Base-by-base conservation (phyloP, 345 rosid species). In the Salix udensis region DNA sequence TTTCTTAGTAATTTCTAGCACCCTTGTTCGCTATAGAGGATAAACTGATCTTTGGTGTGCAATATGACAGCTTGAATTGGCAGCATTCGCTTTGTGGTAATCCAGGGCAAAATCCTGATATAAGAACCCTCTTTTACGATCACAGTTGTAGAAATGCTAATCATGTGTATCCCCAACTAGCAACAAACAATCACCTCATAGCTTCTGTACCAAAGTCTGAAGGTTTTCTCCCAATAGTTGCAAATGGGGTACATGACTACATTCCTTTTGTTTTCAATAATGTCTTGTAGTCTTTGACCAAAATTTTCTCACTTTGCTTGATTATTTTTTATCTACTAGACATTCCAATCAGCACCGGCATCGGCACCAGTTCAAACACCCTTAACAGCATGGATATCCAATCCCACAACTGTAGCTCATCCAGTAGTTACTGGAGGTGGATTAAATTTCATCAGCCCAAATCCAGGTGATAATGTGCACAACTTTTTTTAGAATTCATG, bases 31-130 rank as follows among this genome's bases (percentile, higher is more conserved):
- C 71, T 16, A 19, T 34, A 15, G 55, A 65, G 42, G 23, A 64
- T 36, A 5, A 44, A 65, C 40, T 71, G 80, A 81, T 36, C 60
- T 42, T 55, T 40, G 68, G 40, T 69, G 11, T 68, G 26, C 68
- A n/a, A 67, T 74, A 65, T 73, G 78, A 70, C 86, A 86, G 89
- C 81, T 76, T 86, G 82, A 83, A 86, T 61, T 86, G 88, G 88
- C 88, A 86, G 76, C 89, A 84, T 68, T 78, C 82, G 5, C 83
- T 73, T 53, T 86, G 89, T 69, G 60, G 70, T 68, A 80, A 76
- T 78, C 80, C 84, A 23, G 70, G 70, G 74, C 84, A 31, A 78
- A 80, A 82, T 69, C 89, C 84, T 76, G 85, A 80, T 39, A 76
- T 82, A 71, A 80, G 68, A 78, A 82, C 89, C 61, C 82, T 86